A percentile compares a stretch with the other conserved stretches of the same genome.
These are phyloP conservation scores for Pseudogymnoascus sp. DNA, from an alignment of 2,329 filamentous ascomycete species.

Conservation along the genomic window DNA sequence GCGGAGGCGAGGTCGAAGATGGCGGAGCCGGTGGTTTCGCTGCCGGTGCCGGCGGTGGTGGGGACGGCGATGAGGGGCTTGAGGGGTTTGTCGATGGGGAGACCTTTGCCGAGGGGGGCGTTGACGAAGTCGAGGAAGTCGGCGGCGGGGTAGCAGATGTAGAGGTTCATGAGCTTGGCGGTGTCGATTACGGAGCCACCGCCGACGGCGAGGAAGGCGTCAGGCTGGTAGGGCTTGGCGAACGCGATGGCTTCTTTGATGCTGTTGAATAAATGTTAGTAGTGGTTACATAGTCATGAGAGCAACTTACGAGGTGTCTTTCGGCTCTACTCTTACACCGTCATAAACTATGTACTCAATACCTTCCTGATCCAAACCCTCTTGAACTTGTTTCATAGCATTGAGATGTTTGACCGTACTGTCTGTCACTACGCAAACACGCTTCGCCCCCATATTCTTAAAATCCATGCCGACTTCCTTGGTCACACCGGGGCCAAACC, in stretches of 20 bases:
- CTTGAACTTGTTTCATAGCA: slow-evolving; percentile 81
- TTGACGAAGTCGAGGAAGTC: slow-evolving; percentile 98
- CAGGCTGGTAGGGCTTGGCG: slow-evolving; percentile 68
- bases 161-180: slow-evolving; percentile 97
- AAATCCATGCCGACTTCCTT: slow-evolving; percentile 98
- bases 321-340: slow-evolving; percentile 77
- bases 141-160: slow-evolving; percentile 80
- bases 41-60: slow-evolving; percentile 79
- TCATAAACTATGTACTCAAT: slow-evolving; percentile 76
- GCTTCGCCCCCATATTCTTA: slow-evolving; percentile 77
- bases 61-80: slow-evolving; percentile 74
- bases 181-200: slow-evolving; percentile 96
- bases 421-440: slow-evolving; percentile 89
- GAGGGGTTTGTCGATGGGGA: slow-evolving; percentile 61
- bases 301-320: slow-evolving; percentile 70
- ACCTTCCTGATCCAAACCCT: slow-evolving; percentile 68
- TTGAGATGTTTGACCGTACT: slow-evolving; percentile 69
- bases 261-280: slow-evolving; percentile 34
- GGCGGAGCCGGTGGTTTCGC: slow-evolving; percentile 92
- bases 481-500: slow-evolving; percentile 87
- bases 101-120: slow-evolving; percentile 78
- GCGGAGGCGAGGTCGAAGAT: slow-evolving; percentile 92
- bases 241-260: slow-evolving; percentile 85
- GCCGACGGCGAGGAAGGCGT: slow-evolving; percentile 88
- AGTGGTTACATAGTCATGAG: neutral